phyloP scores from a whole-genome alignment of 257 asterid genomes.

The Hygrophila difformis region DNA sequence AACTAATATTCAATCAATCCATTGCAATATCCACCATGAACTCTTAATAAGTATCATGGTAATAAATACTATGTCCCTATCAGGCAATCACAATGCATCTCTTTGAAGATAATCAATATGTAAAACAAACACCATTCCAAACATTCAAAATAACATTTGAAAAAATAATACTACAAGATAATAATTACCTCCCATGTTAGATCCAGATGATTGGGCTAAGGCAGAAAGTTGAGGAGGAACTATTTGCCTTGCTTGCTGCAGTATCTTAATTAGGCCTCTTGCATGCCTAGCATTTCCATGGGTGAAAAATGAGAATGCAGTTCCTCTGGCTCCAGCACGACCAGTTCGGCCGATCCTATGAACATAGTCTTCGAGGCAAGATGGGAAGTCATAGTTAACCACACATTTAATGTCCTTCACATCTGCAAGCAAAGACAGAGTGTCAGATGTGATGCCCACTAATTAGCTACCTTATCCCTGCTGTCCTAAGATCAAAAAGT shows the following conservation, averaged over 20 bases:
- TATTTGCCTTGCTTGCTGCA: slow-evolving; percentile 74
- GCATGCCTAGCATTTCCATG: slow-evolving; percentile 61
- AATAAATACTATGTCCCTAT: too few relatives aligned
- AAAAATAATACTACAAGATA: neutral
- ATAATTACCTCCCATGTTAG: slow-evolving; percentile 44
- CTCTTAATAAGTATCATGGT: too few relatives aligned
- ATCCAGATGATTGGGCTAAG: slow-evolving; percentile 37
- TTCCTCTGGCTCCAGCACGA: slow-evolving; percentile 90
- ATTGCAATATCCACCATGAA: too few relatives aligned
- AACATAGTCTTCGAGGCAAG: slow-evolving; percentile 84
- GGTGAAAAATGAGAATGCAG: slow-evolving; percentile 75
- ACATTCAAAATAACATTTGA: too few relatives aligned
- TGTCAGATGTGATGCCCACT: too few relatives aligned
- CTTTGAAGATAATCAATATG: neutral
- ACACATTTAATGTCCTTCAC: slow-evolving; percentile 95
- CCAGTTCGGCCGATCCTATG: slow-evolving; percentile 97
- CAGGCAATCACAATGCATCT: too few relatives aligned
- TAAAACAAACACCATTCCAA: neutral
- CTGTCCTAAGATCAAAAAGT: slow-evolving; percentile 53
- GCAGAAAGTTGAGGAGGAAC: slow-evolving; percentile 79
- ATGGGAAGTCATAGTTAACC: slow-evolving; percentile 82
- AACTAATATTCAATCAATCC: too few relatives aligned
- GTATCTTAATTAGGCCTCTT: slow-evolving; percentile 60
- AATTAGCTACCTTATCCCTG: slow-evolving; percentile 93
- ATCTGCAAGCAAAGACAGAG: slow-evolving; percentile 38